phyloP scores from a whole-genome alignment of 441 rosid species.

The Aleurites moluccanus region DNA sequence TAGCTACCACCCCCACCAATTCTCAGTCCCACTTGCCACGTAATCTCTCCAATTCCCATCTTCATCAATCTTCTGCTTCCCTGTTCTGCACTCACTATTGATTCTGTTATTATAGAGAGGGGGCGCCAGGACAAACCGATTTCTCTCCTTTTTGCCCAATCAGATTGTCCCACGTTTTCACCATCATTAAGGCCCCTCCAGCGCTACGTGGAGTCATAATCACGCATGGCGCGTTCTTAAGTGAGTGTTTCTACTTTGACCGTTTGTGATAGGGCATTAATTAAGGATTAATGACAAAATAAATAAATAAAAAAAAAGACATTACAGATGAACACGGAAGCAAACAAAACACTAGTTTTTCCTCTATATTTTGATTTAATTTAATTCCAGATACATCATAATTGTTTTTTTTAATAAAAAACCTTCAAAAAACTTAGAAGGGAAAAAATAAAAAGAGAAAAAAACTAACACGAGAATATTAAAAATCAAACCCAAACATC shows the following conservation, averaged over 20 bases:
- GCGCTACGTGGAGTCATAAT: conserved; percentile 44
- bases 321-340: neutral
- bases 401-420: neutral
- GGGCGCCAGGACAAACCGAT: conserved; percentile 45
- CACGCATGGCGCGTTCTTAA: conserved; percentile 30
- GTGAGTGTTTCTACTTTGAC: neutral
- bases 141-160: conserved; percentile 19
- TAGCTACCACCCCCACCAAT: conserved; percentile 12
- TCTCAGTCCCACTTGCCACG: conserved; percentile 10
- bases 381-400: conserved; percentile 23
- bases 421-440: neutral
- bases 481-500: conserved; percentile 28
- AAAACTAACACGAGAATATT: conserved; percentile 26
- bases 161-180: conserved; percentile 35
- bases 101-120: too few relatives aligned
- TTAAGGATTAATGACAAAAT: neutral
- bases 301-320: too few relatives aligned
- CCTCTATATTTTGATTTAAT: conserved; percentile 24
- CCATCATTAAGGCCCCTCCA: conserved; percentile 15
- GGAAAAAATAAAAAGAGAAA: neutral
- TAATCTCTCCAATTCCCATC: neutral
- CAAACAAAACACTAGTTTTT: conserved; percentile 11
- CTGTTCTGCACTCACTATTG: conserved; percentile 8
- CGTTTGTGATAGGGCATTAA: neutral
- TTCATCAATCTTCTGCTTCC: conserved; percentile 14